A percentile compares a stretch with the other conserved stretches of the same genome.
Evolutionary conservation across 2,329 filamentous ascomycete genomes (phyloP).

Genomic region (Helotiales sp.): DNA sequence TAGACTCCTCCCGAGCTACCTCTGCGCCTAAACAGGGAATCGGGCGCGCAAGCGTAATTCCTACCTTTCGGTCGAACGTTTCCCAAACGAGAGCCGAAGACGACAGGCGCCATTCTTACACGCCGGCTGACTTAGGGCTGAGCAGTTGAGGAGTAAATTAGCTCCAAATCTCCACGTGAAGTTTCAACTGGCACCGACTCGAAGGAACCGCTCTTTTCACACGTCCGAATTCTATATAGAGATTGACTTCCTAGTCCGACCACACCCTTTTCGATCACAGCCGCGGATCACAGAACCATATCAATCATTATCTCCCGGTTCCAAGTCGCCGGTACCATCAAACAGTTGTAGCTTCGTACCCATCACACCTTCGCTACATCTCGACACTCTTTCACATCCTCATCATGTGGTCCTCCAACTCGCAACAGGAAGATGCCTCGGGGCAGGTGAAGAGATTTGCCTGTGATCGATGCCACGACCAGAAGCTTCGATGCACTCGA

Average conservation of each 20-base stretch:
- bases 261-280: not conserved
- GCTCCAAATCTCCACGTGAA: conserved; percentile 8
- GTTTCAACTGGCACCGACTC: not conserved
- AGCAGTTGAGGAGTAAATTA: not conserved
- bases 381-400: not conserved
- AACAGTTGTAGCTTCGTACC: not conserved
- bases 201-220: not conserved
- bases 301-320: not conserved
- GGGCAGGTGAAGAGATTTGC: conserved; percentile 10
- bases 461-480: conserved; percentile 16
- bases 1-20: conserved; percentile 3
- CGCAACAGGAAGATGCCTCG: conserved; percentile 8
- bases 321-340: not conserved
- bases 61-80: not conserved
- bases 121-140: conserved; percentile 16
- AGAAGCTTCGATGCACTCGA: conserved; percentile 14
- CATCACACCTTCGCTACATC: not conserved
- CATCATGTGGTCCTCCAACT: conserved; percentile 8
- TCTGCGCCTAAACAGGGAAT: conserved; percentile 4
- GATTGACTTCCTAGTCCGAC: conserved; percentile 5
- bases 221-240: not conserved
- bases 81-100: conserved; percentile 5
- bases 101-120: conserved; percentile 10
- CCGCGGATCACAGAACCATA: conserved; percentile 1
- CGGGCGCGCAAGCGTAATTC: conserved; percentile 1